phyloP scores from a whole-genome alignment of 2,329 filamentous ascomycete species.

The Cordyceps militaris region DNA sequence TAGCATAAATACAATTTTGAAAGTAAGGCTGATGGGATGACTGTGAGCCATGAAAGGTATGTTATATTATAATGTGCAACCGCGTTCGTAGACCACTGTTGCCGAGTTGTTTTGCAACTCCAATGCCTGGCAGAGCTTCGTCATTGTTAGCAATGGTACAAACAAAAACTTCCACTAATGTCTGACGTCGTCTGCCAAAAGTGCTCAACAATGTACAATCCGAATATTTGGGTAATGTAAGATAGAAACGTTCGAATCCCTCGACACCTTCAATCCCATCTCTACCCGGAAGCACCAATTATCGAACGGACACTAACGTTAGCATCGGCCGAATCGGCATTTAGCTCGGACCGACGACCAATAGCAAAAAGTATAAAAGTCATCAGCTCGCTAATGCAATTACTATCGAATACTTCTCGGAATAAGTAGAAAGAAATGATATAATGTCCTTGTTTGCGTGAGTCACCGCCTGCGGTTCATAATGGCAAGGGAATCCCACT shows the following conservation, averaged over 20 bases:
- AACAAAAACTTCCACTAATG: not conserved
- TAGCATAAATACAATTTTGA: no score
- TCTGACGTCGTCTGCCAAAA: no score
- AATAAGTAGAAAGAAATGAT: no score
- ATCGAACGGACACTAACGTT: not conserved
- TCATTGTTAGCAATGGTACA: not conserved
- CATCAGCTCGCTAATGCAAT: not conserved
- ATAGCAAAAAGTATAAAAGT: slow-evolving; percentile 1
- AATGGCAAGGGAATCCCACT: not conserved
- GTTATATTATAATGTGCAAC: no score
- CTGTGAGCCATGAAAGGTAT: no score
- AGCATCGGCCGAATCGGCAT: slow-evolving; percentile 8
- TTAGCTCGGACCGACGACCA: not conserved
- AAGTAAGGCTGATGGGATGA: no score
- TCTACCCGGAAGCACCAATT: not conserved
- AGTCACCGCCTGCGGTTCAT: slow-evolving; percentile 14
- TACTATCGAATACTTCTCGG: not conserved
- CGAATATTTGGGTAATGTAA: no score
- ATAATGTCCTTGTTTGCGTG: slow-evolving; percentile 44
- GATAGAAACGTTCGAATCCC: not conserved
- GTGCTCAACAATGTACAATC: no score
- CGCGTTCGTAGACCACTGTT: no score
- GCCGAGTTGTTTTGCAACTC: no score
- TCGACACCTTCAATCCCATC: not conserved
- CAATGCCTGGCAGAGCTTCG: no score